Percentiles rank a stretch among this genome's conserved stretches.
Conservation (phyloP, 441 rosid species). For the Pelargonium fulgidum region DNA sequence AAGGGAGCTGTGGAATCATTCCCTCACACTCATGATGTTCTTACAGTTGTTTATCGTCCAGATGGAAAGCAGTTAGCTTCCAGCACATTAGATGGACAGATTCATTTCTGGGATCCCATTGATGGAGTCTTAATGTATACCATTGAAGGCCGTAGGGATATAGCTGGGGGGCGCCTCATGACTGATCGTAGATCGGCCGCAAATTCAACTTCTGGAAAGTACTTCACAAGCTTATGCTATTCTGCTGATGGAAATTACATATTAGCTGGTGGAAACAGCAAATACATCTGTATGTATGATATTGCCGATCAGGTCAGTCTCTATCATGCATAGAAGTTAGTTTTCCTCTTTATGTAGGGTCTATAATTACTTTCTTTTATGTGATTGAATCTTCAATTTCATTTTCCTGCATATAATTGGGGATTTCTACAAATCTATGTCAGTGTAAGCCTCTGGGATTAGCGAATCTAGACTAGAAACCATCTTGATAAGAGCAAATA, state of each 20-base stretch:
- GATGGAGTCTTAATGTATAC: slow-evolving; percentile 85
- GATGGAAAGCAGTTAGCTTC: slow-evolving; percentile 93
- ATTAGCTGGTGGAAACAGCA: slow-evolving; percentile 91
- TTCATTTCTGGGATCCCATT: slow-evolving; percentile 94
- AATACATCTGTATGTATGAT: slow-evolving; percentile 95
- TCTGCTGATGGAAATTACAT: slow-evolving; percentile 94
- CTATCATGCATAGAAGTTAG: neutral
- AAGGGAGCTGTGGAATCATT: slow-evolving; percentile 85
- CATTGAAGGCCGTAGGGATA: slow-evolving; percentile 94
- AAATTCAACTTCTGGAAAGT: slow-evolving; percentile 90
- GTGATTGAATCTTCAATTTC: neutral
- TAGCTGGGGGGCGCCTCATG: slow-evolving; percentile 89
- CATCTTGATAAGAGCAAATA: neutral
- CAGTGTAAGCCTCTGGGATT: neutral
- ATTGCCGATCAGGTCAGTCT: slow-evolving; percentile 84
- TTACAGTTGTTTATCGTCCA: slow-evolving; percentile 82
- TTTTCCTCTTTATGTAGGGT: neutral
- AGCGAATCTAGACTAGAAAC: too few relatives aligned
- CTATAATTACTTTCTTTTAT: neutral
- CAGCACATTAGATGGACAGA: slow-evolving; percentile 88
- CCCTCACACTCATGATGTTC: slow-evolving; percentile 85
- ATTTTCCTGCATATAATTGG: neutral
- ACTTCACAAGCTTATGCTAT: slow-evolving; percentile 82
- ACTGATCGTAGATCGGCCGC: slow-evolving; percentile 90
- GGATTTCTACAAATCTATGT: neutral